phyloP scores from a whole-genome alignment of 164 flowering plant species.

The Macadamia tetraphylla region DNA sequence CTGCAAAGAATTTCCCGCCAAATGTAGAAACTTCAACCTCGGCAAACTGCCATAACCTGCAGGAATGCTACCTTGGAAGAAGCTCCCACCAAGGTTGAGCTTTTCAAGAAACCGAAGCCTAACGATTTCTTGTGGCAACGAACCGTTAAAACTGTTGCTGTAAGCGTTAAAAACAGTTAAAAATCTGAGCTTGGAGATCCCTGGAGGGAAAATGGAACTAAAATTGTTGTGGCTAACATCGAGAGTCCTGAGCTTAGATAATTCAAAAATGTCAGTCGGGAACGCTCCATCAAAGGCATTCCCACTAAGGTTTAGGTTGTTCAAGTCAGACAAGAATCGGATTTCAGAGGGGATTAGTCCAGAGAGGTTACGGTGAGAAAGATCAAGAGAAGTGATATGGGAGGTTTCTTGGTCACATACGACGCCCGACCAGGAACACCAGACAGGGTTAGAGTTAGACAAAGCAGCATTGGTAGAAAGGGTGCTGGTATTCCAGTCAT shows the following conservation, averaged over 20 bases:
- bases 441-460: conserved; percentile 27
- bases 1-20: conserved; percentile 58
- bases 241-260: conserved; percentile 43
- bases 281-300: conserved; percentile 67
- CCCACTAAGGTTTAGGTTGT: conserved; percentile 60
- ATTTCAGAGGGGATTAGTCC: conserved; percentile 55
- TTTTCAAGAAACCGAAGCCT: conserved; percentile 42
- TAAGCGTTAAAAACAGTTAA: conserved; percentile 52
- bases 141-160: conserved; percentile 83
- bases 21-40: conserved; percentile 42
- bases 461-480: conserved; percentile 7
- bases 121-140: conserved; percentile 47
- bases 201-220: conserved; percentile 59
- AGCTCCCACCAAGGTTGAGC: conserved; percentile 92
- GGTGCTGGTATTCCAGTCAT: conserved; percentile 48
- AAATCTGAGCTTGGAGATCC: conserved; percentile 48
- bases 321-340: conserved; percentile 33
- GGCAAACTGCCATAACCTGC: conserved; percentile 39
- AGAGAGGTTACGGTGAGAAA: conserved; percentile 67
- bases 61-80: conserved; percentile 68
- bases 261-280: conserved; percentile 43
- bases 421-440: conserved; percentile 93
- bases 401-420: conserved; percentile 40
- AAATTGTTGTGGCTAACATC: conserved; percentile 82
- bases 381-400: conserved; percentile 51